These are phyloP conservation scores for Candida vaughaniae DNA, from an alignment of 805 yeast genomes.

Conservation along the genomic window DNA sequence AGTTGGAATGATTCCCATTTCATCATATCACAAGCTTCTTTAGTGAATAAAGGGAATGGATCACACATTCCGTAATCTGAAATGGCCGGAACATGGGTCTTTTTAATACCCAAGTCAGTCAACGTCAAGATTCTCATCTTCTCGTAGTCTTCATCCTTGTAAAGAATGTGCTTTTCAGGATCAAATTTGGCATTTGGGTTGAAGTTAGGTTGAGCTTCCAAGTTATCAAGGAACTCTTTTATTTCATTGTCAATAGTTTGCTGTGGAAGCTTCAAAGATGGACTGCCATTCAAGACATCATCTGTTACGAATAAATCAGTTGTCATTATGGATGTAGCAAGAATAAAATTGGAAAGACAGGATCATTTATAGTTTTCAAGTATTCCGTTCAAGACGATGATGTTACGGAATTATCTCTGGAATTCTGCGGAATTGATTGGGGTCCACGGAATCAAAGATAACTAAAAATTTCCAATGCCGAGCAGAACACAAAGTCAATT, in stretches of 20 bases:
- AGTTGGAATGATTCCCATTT: slow-evolving; percentile 25
- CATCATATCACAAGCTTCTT: slow-evolving; percentile 29
- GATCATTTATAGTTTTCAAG: too few species aligned
- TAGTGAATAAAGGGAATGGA: slow-evolving; percentile 29
- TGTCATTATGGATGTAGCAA: too few species aligned
- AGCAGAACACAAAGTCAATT: too few species aligned
- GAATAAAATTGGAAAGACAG: too few species aligned
- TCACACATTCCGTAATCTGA: slow-evolving; percentile 32
- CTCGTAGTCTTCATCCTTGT: slow-evolving; percentile 20
- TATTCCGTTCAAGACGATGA: too few species aligned
- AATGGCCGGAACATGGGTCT: slow-evolving; percentile 33
- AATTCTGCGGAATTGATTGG: too few species aligned
- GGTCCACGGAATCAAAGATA: too few species aligned
- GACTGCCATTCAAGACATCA: slow-evolving; percentile 13
- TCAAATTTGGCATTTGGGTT: slow-evolving; percentile 12
- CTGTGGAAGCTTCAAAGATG: slow-evolving; percentile 10
- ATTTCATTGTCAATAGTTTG: slow-evolving; percentile 11
- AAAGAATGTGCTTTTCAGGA: slow-evolving; percentile 12
- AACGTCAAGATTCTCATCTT: slow-evolving; percentile 37
- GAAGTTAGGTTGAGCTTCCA: slow-evolving; percentile 11
- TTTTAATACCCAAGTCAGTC: slow-evolving; percentile 33
- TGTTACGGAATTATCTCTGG: too few species aligned
- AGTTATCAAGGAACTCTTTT: slow-evolving; percentile 7
- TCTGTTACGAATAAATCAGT: slow-evolving; percentile 4
- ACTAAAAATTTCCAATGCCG: too few species aligned